Evolutionary conservation across 1,284 basidiomycete species (phyloP).

Genomic region (Tylopilus sp.): DNA sequence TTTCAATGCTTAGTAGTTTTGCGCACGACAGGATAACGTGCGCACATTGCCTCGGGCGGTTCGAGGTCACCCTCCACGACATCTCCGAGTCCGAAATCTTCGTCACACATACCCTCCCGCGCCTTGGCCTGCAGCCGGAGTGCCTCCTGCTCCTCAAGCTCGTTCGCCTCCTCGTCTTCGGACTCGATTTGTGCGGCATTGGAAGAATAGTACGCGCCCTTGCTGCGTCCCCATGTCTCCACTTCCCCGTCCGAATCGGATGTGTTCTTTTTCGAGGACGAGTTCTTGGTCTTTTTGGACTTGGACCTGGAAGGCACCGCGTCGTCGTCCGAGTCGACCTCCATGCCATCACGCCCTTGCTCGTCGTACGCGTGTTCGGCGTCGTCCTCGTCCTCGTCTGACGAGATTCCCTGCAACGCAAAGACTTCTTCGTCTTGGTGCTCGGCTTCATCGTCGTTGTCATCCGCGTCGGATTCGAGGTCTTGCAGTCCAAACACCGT

Average conservation of each 20-base stretch:
- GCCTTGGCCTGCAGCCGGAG: constrained; percentile 76
- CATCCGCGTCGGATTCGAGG: constrained; percentile 44
- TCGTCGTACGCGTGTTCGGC: constrained; percentile 39
- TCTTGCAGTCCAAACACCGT: constrained; percentile 49
- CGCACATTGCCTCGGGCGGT: constrained; percentile 42
- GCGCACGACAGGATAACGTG: neutral
- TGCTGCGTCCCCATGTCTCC: constrained; percentile 79
- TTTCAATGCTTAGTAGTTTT: constrained; percentile 8
- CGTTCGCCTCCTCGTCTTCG: constrained; percentile 82
- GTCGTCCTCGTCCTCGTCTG: constrained; percentile 48
- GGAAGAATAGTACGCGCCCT: constrained; percentile 81
- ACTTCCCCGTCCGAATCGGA: constrained; percentile 44
- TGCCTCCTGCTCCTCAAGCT: constrained; percentile 88
- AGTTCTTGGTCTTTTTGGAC: constrained; percentile 37
- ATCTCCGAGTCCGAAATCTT: constrained; percentile 85
- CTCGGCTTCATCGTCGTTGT: constrained; percentile 49
- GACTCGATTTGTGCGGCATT: constrained; percentile 79
- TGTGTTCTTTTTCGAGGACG: constrained; percentile 20
- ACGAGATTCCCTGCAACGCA: constrained; percentile 32
- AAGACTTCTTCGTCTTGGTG: constrained; percentile 49
- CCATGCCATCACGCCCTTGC: constrained; percentile 51
- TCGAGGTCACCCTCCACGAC: constrained; percentile 44
- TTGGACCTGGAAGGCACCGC: constrained; percentile 22
- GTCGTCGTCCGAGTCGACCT: constrained; percentile 42
- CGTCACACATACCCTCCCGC: constrained; percentile 70